phyloP scores from a whole-genome alignment of 2,329 filamentous ascomycete genomes.

The Acephala macrosclerotiorum region DNA sequence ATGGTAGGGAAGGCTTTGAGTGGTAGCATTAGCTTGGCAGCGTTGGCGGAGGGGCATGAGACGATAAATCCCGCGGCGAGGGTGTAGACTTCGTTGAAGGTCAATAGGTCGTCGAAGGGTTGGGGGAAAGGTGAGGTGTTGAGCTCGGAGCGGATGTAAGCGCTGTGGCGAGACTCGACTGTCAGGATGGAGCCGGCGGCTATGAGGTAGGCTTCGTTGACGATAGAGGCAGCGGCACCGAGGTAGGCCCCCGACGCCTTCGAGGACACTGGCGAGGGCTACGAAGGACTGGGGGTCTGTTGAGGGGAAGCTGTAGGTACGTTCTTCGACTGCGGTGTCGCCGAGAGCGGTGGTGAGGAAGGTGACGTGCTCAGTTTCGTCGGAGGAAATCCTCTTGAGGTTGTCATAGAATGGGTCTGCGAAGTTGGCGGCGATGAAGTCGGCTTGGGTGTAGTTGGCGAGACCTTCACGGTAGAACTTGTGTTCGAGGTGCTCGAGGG shows the following conservation, averaged over 20 bases:
- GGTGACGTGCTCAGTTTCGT: conserved; percentile 55
- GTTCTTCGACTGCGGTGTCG: conserved; percentile 58
- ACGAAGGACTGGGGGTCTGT: conserved; percentile 58
- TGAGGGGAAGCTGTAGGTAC: conserved; percentile 62
- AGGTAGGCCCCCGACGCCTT: conserved; percentile 69
- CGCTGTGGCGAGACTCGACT: conserved; percentile 68
- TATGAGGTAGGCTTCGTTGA: conserved; percentile 63
- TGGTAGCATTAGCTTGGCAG: conserved; percentile 51
- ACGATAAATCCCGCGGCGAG: conserved; percentile 69
- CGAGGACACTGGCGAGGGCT: conserved; percentile 59
- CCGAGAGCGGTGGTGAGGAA: conserved; percentile 61
- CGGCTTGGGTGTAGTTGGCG: conserved; percentile 58
- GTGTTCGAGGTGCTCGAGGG: conserved; percentile 64
- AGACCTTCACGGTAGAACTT: conserved; percentile 69
- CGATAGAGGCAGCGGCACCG: conserved; percentile 64
- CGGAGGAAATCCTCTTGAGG: conserved; percentile 56
- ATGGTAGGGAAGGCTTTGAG: conserved; percentile 67
- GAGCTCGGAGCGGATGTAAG: conserved; percentile 62
- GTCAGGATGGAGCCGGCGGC: conserved; percentile 69
- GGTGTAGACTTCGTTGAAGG: conserved; percentile 66
- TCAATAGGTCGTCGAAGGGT: conserved; percentile 66
- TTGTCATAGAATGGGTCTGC: conserved; percentile 62
- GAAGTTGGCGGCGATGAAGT: conserved; percentile 61
- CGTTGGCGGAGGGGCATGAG: conserved; percentile 59
- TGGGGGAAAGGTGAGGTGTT: conserved; percentile 61